Evolutionary conservation across 768 basidiomycete species (phyloP), one percentile per base, ranked within the genome.

Genomic region (Phylloporus arenicola): DNA sequence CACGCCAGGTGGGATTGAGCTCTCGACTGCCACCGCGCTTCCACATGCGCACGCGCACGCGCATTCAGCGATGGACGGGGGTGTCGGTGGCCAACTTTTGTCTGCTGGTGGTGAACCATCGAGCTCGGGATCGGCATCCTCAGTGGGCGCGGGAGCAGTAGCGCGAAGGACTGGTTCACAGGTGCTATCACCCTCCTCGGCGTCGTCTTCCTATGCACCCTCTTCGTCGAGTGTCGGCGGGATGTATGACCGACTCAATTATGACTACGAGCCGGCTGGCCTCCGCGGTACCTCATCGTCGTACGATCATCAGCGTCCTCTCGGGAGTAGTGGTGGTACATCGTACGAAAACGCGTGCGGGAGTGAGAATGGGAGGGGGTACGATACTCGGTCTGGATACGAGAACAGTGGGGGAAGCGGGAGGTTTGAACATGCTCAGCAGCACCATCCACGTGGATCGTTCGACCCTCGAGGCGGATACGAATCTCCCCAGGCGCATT

Each of bases 1-100:
- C 13, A 62, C 65, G 6, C 66, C 65, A 0, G 66, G 66, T 11
- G 66, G 66, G n/a, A 57, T 68, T 16, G 65, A 69, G 29, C 65
- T 68, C 30, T 54, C 66, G 2, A 47, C 48, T 12, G 37, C 53
- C 27, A 49, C 9, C 16, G 22, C 46, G 4, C 59, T 49, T 38
- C 12, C 53, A 1, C 50, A 54, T 37, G 2, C 51, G 0, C 57
- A 55, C 29, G 4, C 51, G 7, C 53, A 62, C 17, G 33, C 48
- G 1, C 54, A 64, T 38, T 53, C 53, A 16, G 8, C 61, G 8
- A 47, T 62, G 22, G 19, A 41, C 3, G 56, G 43, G 6, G 34
- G 27, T 11, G 50, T 53, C 8, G 47, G 51, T 4, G 54, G 56
- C 13, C 67, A 69, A 14, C 57, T 65, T 14, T 33, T 65, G 25